Evolutionary conservation across 352 stramenopile species (phyloP), one percentile per base, ranked within the genome.

Genomic region (Phytophthora tubulina): DNA sequence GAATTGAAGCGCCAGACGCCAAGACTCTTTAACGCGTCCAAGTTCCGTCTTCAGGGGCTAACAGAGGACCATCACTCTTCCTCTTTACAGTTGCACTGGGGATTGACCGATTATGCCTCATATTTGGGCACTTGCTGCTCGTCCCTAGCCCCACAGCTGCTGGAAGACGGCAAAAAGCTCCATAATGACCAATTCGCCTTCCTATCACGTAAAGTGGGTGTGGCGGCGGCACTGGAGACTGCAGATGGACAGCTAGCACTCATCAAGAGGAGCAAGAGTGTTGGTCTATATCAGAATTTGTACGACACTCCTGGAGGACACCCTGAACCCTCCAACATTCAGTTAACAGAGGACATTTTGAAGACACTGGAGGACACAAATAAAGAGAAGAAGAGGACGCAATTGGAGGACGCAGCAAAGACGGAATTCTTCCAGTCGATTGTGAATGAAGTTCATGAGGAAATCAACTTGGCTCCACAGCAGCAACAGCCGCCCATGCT

Each of bases 261-360:
- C 52, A 86, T 96, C 58, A 76, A 87, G 59, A 78, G 89, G 21
- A 94, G 86, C 62, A 72, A 76, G 15, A 67, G 61, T 33, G 87
- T 95, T 61, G 88, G 86, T 49, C 70, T 91, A 11, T 96, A 96
- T 70, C 85, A 88, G 49, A 60, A 91, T 33, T 63, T 95, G 64
- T 81, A 81, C 36, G 89, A 96, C 71, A 94, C 88, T 5, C 89
- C 89, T 7, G 89, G 89, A 30, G 89, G 89, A 15, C 89, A 96
- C 58, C 89, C 89, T 1, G 89, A 96, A 63, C 89, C 89, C 15
- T 72, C 64, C 52, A 67, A 77, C 17, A 72, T 88, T 33, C 55
- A 70, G 2, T 31, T 91, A 35, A 86, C 72, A 7, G 48, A 61
- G 7, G 70, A 81, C 41, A 32, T 38, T 33, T 58, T 91, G 27